Percentiles rank a stretch among this genome's conserved stretches.
Evolutionary conservation across 129 eudicot species (phyloP).

Genomic region (Pittosporum tobira): DNA sequence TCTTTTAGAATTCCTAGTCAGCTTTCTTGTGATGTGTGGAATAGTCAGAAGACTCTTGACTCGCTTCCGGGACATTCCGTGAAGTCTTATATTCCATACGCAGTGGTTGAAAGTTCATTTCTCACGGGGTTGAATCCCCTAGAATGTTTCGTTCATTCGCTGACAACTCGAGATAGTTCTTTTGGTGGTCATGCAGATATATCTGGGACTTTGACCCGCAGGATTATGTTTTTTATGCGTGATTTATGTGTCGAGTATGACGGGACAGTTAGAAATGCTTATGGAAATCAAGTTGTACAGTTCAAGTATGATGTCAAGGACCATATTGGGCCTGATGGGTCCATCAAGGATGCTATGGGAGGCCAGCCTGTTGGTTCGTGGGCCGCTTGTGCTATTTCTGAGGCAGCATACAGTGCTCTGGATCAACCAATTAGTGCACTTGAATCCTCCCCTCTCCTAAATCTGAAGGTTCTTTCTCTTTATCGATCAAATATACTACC

Average conservation of each 20-base stretch:
- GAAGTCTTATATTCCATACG: slow-evolving; percentile 57
- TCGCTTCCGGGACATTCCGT: slow-evolving; percentile 15
- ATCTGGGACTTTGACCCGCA: slow-evolving; percentile 60
- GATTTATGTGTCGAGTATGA: slow-evolving; percentile 63
- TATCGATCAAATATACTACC: too few species aligned
- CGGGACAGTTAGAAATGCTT: slow-evolving; percentile 71
- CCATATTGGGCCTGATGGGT: slow-evolving; percentile 7
- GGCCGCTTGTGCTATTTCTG: slow-evolving; percentile 90
- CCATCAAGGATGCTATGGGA: slow-evolving; percentile 21
- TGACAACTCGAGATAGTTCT: slow-evolving; percentile 70
- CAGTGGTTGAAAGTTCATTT: slow-evolving; percentile 47
- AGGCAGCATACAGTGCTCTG: slow-evolving; percentile 89
- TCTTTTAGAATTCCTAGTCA: slow-evolving; percentile 53
- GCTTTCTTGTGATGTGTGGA: slow-evolving; percentile 78
- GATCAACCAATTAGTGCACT: slow-evolving; percentile 87
- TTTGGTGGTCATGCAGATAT: slow-evolving; percentile 95
- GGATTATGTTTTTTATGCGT: slow-evolving; percentile 83
- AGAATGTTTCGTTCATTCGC: slow-evolving; percentile 68
- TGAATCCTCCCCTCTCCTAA: slow-evolving; percentile 71
- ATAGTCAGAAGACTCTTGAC: slow-evolving; percentile 35
- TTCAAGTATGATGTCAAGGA: slow-evolving; percentile 35
- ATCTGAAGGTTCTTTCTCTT: slow-evolving; percentile 65
- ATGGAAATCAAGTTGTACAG: slow-evolving; percentile 77
- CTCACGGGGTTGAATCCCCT: slow-evolving; percentile 68
- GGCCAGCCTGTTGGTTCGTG: slow-evolving; percentile 81